Percentiles rank a stretch among this genome's conserved stretches.
phyloP scores from a whole-genome alignment of 306 rosid species.

The Fragaria nilgerrensis region DNA sequence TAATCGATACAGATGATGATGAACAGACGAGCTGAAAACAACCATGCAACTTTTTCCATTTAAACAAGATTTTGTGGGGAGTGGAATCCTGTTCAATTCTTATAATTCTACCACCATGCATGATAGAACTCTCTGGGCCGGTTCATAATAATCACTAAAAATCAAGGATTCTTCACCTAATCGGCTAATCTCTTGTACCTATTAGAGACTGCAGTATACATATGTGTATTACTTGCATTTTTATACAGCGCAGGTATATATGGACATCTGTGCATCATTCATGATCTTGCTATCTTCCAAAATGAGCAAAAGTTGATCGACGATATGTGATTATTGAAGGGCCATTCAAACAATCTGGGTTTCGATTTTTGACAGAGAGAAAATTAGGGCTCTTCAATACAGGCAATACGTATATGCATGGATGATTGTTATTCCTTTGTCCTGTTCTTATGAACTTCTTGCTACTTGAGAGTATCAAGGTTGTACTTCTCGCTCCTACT shows the following conservation, averaged over 20 bases:
- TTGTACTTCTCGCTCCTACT: not conserved
- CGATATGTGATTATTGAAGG: not conserved
- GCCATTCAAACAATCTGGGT: not conserved
- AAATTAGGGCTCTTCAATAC: not conserved
- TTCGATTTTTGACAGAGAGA: not conserved
- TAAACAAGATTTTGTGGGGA: not conserved
- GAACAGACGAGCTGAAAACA: not conserved
- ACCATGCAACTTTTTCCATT: slow-evolving; percentile 5
- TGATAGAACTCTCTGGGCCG: not conserved
- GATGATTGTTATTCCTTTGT: not conserved
- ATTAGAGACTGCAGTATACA: not conserved
- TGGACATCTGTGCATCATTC: not conserved
- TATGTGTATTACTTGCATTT: not conserved
- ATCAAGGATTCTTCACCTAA: slow-evolving; percentile 3
- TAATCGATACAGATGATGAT: not conserved
- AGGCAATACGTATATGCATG: not conserved
- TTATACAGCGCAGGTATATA: not conserved
- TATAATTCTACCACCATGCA: not conserved
- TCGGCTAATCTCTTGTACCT: not conserved
- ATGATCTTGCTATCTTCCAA: not conserved
- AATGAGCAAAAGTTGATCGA: not conserved
- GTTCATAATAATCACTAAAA: not conserved
- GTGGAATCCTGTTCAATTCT: not conserved
- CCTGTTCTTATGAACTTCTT: not conserved
- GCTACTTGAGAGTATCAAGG: not conserved